Conservation (phyloP, 2,329 filamentous ascomycete species). For the Didymella pomorum region DNA sequence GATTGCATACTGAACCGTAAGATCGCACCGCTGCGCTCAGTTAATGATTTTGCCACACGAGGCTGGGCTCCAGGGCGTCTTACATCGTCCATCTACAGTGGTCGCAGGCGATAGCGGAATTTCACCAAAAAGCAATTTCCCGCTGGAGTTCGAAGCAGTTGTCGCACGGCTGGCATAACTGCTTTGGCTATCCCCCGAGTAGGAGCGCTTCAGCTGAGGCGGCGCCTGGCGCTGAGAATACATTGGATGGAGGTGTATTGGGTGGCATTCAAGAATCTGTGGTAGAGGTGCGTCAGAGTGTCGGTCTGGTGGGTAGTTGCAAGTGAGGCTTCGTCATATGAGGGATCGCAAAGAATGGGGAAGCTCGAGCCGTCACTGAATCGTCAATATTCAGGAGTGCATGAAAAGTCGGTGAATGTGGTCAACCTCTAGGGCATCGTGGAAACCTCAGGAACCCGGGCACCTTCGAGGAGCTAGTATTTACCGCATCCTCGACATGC, state of each 20-base stretch:
- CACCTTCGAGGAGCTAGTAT: slow-evolving; percentile 43
- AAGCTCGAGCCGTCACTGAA: slow-evolving; percentile 21
- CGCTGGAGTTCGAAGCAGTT: slow-evolving; percentile 48
- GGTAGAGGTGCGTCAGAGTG: slow-evolving; percentile 22
- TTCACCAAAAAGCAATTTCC: slow-evolving; percentile 59
- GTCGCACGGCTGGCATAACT: slow-evolving; percentile 48
- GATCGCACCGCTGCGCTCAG: slow-evolving; percentile 52
- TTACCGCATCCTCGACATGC: slow-evolving; percentile 36
- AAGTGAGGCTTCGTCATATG: slow-evolving; percentile 22
- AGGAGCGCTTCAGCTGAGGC: slow-evolving; percentile 50
- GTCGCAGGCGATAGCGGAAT: slow-evolving; percentile 56
- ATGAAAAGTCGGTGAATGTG: slow-evolving; percentile 28
- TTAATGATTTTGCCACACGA: slow-evolving; percentile 30
- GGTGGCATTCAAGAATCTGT: slow-evolving; percentile 29
- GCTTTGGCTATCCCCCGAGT: slow-evolving; percentile 48
- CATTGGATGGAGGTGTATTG: slow-evolving; percentile 34
- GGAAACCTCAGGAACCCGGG: slow-evolving; percentile 45
- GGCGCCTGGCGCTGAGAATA: slow-evolving; percentile 44
- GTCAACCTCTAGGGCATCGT: slow-evolving; percentile 28
- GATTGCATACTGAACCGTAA: slow-evolving; percentile 58
- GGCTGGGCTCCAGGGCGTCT: slow-evolving; percentile 25
- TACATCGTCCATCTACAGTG: slow-evolving; percentile 48
- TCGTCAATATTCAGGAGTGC: slow-evolving; percentile 26
- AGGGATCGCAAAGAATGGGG: slow-evolving; percentile 21
- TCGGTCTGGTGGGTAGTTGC: slow-evolving; percentile 20